Evolutionary conservation across 192 early-diverging fungal genomes (phyloP), one percentile per base, ranked within the genome.

Genomic region (Chytriomyces sp.): DNA sequence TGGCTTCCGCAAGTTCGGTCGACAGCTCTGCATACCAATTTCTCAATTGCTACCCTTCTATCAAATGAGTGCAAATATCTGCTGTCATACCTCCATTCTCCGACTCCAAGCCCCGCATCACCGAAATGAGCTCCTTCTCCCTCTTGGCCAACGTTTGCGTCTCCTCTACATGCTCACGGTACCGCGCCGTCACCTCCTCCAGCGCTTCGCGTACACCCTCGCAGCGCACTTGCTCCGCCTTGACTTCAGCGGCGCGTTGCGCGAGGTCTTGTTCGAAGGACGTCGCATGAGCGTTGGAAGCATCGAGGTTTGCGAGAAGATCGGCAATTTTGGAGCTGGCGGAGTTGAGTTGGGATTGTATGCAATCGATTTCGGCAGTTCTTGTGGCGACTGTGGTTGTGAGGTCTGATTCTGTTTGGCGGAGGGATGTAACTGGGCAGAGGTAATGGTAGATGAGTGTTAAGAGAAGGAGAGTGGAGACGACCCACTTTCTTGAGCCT

Each of bases 91-190:
- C 81, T 49, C 80, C 75, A 22, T 77, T 64, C 37, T 80, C 78
- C 8, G 39, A 34, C 58, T 81, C 76, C 58, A 69, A 65, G 2
- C 62, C 40, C 36, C 77, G 68, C 2, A 82, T 26, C 32, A 67
- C 68, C 8, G 73, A 65, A 14, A 85, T 52, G 40, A 81, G 49
- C 49, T 81, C 76, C 22, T 72, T 63, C 58, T 85, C 84, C 17
- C 84, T 26, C 4, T 36, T 32, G 10, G 78, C 75, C 2, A 75
- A 26, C 0, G 44, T 25, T 26, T 65, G 33, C 3, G 84, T 25
- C 28, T 85, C 84, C 26, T 56, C 57, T 6, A 85, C 70, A 49
- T 75, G 72, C 7, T 61, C 58, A 33, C 80, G 78, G 52, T 85
- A 82, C 59, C 78, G 58, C 22, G 62, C 54, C 8, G 81, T 76